Evolutionary conservation across 129 eudicot species (phyloP), one percentile per base, ranked within the genome.

Genomic region (Kitagawia praeruptora): DNA sequence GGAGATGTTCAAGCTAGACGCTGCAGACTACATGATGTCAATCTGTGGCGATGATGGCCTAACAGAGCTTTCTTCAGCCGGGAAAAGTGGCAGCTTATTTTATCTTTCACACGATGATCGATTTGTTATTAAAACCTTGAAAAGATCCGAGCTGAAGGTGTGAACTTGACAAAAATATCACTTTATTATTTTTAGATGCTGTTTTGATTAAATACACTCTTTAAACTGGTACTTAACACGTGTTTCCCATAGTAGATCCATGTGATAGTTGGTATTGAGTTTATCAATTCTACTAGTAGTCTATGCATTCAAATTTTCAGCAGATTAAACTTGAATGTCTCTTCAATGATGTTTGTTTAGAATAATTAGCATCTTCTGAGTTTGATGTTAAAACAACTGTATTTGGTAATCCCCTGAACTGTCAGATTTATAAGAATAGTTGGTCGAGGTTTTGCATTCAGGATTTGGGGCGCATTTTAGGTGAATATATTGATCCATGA

Each of bases 11-110:
- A 92, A 84, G 87, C 92, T 95, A 56, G 99, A 95, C 85, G 90
- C 99, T 78, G 99, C 99, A 80, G 97, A 92, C 75, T 95, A 95
- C 89, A 95, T 95, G 99, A 92, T 95, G 94, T 95, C 99, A 15
- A 90, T 95, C 73, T 95, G 99, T 84, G 99, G 99, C 77, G 92
- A 95, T 84, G 99, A 92, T 82, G 93, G 97, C 67, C 90, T 95
- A 37, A 84, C 96, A 85, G 97, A 95, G 82, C 91, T 95, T 83
- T 95, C 99, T 61, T 95, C 99, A 70, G 97, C 99, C 18, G 99
- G 98, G 69, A 95, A 95, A 85, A 95, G 99, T 86, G 99, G 99
- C 25, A 95, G 99, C 73, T 91, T 95, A 40, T 95, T 95, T 85
- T 95, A 92, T 83, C 83, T 95, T 74, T 95, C 99, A 48, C 99